Evolutionary conservation across 805 yeast species (phyloP), one percentile per base, ranked within the genome.

Genomic region (Scheffersomyces stipitis): DNA sequence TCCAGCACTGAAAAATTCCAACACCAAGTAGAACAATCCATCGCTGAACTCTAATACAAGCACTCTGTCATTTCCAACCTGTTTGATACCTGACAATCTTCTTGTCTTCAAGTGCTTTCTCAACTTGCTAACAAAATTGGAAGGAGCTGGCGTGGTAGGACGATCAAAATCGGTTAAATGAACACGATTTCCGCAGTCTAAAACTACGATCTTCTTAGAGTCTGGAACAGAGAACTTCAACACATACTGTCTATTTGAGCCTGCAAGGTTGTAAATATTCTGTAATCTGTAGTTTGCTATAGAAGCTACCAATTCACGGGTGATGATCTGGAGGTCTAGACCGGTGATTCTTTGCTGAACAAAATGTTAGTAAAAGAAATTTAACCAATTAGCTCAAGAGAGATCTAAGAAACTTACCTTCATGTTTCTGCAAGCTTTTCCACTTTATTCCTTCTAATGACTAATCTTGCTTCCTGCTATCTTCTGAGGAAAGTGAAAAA

Each of bases 1-100:
- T 18, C 99, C 99, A 3, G 96, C 96, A 55, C 96, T 86, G 66
- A 90, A 91, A 52, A 91, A 91, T 60, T 91, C 99, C 36, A 91
- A 61, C 0, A 87, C 96, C 45, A 91, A 64, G 49, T 85, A 83
- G 52, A 65, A 80, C 35, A 77, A 51, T 2, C 96, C 96, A 51
- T 87, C 96, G 30, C 90, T 80, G 62, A 91, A 91, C 42, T 86
- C 80, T 30, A 91, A 60, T 0, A 89, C 95, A 30, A 87, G 67
- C n/a, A 87, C 78, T 58, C 98, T 74, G 55, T 89, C 96, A 51
- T 80, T 76, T 1, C 80, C 83, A 4, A 91, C 76, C 48, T 89
- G 95, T 45, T 74, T 77, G 30, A 91, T 64, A 26, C 76, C 75
- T 1, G 93, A 76, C 30, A 91, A 66, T 41, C 97, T 69, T 57